Conservation (phyloP, 2,329 filamentous ascomycete genomes). For the Dryadomyces quercivorus region DNA sequence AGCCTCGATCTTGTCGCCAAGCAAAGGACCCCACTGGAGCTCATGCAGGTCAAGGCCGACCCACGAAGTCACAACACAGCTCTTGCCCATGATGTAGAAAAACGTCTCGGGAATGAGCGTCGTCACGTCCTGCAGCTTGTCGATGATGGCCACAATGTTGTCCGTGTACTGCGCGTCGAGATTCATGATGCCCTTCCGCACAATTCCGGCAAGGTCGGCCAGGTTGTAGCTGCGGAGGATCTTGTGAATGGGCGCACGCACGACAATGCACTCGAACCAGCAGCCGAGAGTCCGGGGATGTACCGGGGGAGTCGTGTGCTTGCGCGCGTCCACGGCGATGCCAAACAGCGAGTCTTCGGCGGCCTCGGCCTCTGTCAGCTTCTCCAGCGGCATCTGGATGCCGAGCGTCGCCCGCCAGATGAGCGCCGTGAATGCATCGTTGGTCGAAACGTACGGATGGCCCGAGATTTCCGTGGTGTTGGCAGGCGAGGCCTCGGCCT, state of each 20-base stretch:
- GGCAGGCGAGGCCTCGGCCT: not conserved
- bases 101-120: not conserved
- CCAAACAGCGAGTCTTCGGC: not conserved
- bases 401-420: not conserved
- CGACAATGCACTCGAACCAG: not conserved
- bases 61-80: not conserved
- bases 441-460: not conserved
- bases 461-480: not conserved
- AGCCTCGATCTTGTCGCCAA: not conserved
- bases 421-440: constrained; percentile 1
- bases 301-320: not conserved
- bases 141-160: not conserved
- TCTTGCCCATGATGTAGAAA: not conserved
- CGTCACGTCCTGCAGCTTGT: not conserved
- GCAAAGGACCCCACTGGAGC: not conserved
- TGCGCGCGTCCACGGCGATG: constrained; percentile 1
- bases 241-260: not conserved
- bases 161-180: not conserved
- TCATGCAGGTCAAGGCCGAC: not conserved
- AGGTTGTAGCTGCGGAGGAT: not conserved
- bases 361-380: not conserved
- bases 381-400: not conserved
- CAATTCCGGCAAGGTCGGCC: not conserved
- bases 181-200: not conserved
- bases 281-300: constrained; percentile 1